Conservation (phyloP, 2,329 filamentous ascomycete genomes). For the Cyphellophora europaea region DNA sequence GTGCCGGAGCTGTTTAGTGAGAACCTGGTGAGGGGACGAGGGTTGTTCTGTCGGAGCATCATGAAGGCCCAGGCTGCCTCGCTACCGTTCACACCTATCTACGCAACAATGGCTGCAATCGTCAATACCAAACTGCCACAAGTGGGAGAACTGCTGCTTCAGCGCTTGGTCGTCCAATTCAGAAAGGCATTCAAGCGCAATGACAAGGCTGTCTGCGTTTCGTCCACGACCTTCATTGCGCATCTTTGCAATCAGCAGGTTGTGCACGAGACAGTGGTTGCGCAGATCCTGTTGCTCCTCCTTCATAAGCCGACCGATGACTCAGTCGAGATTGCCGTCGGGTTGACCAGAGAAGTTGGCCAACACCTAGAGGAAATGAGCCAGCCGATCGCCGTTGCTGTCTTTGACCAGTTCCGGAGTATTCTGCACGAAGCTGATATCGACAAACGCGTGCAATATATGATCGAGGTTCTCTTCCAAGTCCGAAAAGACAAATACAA, state of each 20-base stretch:
- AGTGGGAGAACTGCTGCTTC: conserved; percentile 82
- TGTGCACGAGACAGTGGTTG: conserved; percentile 83
- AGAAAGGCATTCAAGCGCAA: conserved; percentile 92
- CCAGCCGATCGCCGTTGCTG: conserved; percentile 70
- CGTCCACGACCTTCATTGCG: conserved; percentile 87
- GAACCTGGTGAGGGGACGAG: conserved; percentile 83
- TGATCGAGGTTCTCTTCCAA: conserved; percentile 97
- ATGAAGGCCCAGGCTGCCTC: conserved; percentile 98
- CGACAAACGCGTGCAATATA: conserved; percentile 97
- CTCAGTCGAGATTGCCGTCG: conserved; percentile 94
- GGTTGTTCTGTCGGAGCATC: conserved; percentile 88
- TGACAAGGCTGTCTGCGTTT: conserved; percentile 91
- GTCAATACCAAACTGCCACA: conserved; percentile 96
- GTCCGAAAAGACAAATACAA: conserved; percentile 94
- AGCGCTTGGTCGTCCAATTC: conserved; percentile 81
- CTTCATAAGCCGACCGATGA: conserved; percentile 95
- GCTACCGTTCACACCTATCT: conserved; percentile 91
- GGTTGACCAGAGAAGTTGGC: conserved; percentile 83
- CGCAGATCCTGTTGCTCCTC: conserved; percentile 84
- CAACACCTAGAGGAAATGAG: conserved; percentile 96
- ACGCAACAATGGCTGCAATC: conserved; percentile 89
- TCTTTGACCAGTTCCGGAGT: conserved; percentile 92
- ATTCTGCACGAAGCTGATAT: conserved; percentile 96
- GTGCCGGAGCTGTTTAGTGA: conserved; percentile 93
- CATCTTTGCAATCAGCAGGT: conserved; percentile 96